Evolutionary conservation across 2,329 filamentous ascomycete genomes (phyloP), one percentile per base, ranked within the genome.

Genomic region (Tolypocladium sp.): DNA sequence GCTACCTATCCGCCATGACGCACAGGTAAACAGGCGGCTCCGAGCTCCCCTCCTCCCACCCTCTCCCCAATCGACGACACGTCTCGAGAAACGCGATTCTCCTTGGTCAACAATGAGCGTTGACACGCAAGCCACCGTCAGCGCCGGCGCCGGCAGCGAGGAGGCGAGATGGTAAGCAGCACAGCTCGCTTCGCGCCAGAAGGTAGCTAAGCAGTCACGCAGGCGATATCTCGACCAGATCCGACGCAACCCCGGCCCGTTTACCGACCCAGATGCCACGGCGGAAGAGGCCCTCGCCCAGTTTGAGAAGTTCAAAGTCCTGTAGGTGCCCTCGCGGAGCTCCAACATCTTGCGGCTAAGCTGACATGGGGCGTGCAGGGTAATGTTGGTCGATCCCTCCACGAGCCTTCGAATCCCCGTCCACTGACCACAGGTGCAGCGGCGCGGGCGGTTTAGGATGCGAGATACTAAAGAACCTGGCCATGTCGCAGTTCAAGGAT

Each of bases 381-480:
- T 83, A 59, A 82, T 81, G 78, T 80, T 66, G 63, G 79, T 77
- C 56, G 55, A 57, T 33, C 56, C 60, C 52, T 62, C 63, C 58
- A 25, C 55, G 37, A n/a, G 15, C 27, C 54, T 49, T 52, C 62
- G 40, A 35, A 15, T 25, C 27, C 25, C 22, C 38, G 54, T 27
- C 33, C 55, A 56, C 17, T 46, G 22, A 57, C 42, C 13, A 10
- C 30, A 9, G 35, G 68, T 13, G 17, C 17, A 97, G 92, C 65
- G 94, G 94, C 60, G 94, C 94, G 60, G 94, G 94, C 62, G 94
- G 94, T 13, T 76, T 99, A 61, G 94, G 94, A 64, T 99, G 94
- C 68, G 94, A 99, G 72, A 96, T 99, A 52, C 79, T 99, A 57
- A 99, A 99, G 79, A 91, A 99, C 69, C 82, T 99, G 40, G 94